Base-by-base conservation (phyloP, 495 filamentous ascomycete species). In the Podospora pseudopauciseta region DNA sequence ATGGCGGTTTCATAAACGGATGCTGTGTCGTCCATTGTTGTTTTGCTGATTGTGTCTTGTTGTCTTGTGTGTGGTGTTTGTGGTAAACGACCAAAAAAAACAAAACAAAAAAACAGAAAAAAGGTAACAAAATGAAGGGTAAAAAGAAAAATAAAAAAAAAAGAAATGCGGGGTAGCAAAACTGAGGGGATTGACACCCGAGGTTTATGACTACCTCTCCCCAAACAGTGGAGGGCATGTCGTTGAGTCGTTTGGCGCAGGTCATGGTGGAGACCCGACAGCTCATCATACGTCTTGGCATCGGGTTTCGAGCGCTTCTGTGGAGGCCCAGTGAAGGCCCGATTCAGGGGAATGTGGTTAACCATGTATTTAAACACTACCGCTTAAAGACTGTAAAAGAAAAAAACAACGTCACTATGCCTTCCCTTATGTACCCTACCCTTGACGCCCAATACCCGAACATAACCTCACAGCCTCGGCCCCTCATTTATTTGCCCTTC, bases 401-500 rank as follows among this genome's bases (percentile, higher is more conserved):
- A 49, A 13, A 49, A 18, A 49, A 49, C 39, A 49, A 49, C 0
- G 2, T 49, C 13, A 49, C 39, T 11, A 49, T 49, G 39, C 39
- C 39, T 49, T 49, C 39, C 39, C 39, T 13, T 49, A 49, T 49
- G 39, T 53, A 44, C 28, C 59, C 65, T 53, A 44, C 28, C 59
- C 65, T 63, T 67, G 32, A 56, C 28, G 27, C 34, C 66, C 58
- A 28, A 58, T 32, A 67, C n/a, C 15, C n/a, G 27, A 13, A 11
- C 6, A 39, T 26, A 26, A 6, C 5, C 59, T 13, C 39, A 71
- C 63, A 71, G 54, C 54, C 60, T 28, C 39, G 34, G 61, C n/a
- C 49, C 44, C 62, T 7, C 23, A 23, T 23, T 27, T 49, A 49
- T 49, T 49, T 19, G 55, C 30, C 54, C 68, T 72, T 71, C 74